Evolutionary conservation across 75 land plant genomes (phyloP).

Genomic region (Chamaecyparis obtusa): DNA sequence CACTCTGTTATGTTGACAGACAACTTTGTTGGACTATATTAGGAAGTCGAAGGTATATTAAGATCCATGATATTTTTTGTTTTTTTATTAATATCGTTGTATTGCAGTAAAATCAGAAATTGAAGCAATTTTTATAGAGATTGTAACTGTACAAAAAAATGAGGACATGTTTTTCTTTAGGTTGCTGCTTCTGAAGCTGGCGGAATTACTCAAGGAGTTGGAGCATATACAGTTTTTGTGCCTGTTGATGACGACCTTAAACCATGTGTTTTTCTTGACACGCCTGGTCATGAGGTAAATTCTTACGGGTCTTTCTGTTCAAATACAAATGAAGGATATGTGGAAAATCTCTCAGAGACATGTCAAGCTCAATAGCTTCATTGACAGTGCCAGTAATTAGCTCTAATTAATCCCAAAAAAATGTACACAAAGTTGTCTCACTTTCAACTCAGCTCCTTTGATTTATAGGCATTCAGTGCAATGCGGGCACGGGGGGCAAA

Average conservation of each 20-base stretch:
- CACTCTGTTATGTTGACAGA: constrained; percentile 48
- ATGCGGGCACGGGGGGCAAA: constrained; percentile 99
- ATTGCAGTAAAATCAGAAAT: not conserved
- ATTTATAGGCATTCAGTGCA: constrained; percentile 88
- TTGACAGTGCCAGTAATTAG: not conserved
- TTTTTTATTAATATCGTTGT: not conserved
- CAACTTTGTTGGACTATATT: constrained; percentile 93
- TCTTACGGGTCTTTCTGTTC: not conserved
- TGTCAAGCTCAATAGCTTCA: not conserved
- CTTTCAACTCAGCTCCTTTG: constrained; percentile 9
- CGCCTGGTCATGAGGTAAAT: constrained; percentile 97
- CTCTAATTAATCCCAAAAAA: not conserved
- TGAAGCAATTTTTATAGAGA: not conserved
- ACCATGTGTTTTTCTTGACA: constrained; percentile 97
- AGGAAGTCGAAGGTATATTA: constrained; percentile 84
- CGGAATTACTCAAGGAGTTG: constrained; percentile 99
- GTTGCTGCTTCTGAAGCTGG: constrained; percentile 97
- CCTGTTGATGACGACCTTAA: constrained; percentile 70
- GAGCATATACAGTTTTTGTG: constrained; percentile 87
- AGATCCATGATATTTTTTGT: not conserved
- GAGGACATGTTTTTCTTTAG: constrained; percentile 32
- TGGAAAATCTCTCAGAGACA: constrained; percentile 1
- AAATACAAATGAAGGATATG: not conserved
- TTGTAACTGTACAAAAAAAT: constrained; percentile 1
- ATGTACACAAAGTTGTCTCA: not conserved